phyloP scores from a whole-genome alignment of 2,329 filamentous ascomycete species.

The Annulohypoxylon truncatum region DNA sequence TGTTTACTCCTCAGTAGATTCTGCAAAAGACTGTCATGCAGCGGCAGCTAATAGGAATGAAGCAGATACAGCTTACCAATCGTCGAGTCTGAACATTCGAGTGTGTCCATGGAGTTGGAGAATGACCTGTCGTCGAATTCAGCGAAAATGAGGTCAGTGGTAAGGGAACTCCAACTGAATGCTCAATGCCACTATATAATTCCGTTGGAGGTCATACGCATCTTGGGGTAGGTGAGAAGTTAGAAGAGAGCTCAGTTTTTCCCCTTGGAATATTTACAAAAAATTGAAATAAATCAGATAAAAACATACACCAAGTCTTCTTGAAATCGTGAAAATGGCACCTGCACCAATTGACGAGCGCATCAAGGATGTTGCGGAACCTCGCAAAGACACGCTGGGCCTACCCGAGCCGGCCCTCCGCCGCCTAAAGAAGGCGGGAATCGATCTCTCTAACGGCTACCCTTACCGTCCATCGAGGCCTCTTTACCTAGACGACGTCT shows the following conservation, averaged over 20 bases:
- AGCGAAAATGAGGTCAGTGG: slow-evolving; percentile 20
- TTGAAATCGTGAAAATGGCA: slow-evolving; percentile 51
- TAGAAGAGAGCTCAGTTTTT: background rate
- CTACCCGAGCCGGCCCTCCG: slow-evolving; percentile 68
- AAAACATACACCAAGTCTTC: background rate
- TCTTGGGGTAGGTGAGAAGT: background rate
- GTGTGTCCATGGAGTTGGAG: slow-evolving; percentile 13
- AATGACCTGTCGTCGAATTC: slow-evolving; percentile 14
- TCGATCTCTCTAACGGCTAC: slow-evolving; percentile 77
- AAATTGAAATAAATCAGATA: background rate
- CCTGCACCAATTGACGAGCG: slow-evolving; percentile 70
- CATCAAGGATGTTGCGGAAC: slow-evolving; percentile 72
- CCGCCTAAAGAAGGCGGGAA: slow-evolving; percentile 73
- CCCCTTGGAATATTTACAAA: background rate
- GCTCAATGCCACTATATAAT: slow-evolving; percentile 22
- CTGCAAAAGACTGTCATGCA: slow-evolving; percentile 12
- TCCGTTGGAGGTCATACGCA: background rate
- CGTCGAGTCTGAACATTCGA: background rate
- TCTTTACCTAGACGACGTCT: slow-evolving; percentile 76
- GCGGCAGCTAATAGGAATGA: background rate
- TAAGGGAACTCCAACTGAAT: slow-evolving; percentile 22
- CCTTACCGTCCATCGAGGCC: slow-evolving; percentile 76
- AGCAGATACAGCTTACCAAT: slow-evolving; percentile 36
- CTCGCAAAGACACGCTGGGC: slow-evolving; percentile 71
- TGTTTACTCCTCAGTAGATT: slow-evolving; percentile 22